Evolutionary conservation across 164 flowering plant genomes (phyloP).

Genomic region (Warburgia ugandensis): DNA sequence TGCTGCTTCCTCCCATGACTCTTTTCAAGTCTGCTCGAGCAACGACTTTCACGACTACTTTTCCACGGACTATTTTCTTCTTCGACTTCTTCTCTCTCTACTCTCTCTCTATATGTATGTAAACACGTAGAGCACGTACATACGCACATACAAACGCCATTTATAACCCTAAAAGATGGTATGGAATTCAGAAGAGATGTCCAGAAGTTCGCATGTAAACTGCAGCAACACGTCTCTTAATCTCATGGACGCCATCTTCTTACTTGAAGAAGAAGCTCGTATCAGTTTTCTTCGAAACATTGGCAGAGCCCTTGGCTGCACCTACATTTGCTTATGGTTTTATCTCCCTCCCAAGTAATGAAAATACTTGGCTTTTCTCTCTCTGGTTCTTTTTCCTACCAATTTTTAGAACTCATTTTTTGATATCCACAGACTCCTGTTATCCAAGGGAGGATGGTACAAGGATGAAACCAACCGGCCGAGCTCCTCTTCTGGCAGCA

Average conservation of each 20-base stretch:
- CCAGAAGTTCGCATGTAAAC: too few species aligned
- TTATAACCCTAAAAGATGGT: not conserved
- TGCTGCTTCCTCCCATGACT: conserved; percentile 16
- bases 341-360: conserved; percentile 27
- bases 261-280: conserved; percentile 26
- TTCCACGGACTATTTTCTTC: not conserved
- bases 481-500: conserved; percentile 35
- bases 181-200: not conserved
- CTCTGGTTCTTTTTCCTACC: not conserved
- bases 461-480: conserved; percentile 25
- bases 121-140: too few species aligned
- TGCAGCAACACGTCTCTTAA: too few species aligned
- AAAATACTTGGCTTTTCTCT: conserved; percentile 26
- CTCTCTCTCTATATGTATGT: not conserved
- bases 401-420: not conserved
- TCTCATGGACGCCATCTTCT: conserved; percentile 52
- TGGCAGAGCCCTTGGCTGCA: conserved; percentile 36
- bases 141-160: too few species aligned
- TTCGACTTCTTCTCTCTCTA: not conserved
- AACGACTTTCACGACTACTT: conserved; percentile 15
- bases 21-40: conserved; percentile 6
- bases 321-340: conserved; percentile 68
- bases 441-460: conserved; percentile 39
- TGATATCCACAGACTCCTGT: conserved; percentile 30
- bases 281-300: conserved; percentile 24